Evolutionary conservation across 2,329 filamentous ascomycete species (phyloP), one percentile per base, ranked within the genome.

Genomic region (Dissoconium aciculare): DNA sequence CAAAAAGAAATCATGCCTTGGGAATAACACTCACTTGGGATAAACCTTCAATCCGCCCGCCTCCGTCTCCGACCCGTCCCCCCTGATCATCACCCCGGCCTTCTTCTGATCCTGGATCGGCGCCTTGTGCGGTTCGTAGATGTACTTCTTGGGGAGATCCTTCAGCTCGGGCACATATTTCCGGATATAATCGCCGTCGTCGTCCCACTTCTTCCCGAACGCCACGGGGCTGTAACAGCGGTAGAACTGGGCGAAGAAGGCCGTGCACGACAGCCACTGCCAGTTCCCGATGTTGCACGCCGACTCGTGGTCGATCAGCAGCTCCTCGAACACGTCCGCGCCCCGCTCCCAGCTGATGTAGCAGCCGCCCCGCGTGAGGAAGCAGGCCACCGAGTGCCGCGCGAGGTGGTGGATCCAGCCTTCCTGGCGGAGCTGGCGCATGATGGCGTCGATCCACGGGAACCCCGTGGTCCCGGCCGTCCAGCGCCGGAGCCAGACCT

Each of bases 401-500:
- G 78, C 79, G 0, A 84, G 63, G 49, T 85, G 79, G 48, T 85
- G 78, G 5, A 84, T 80, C 78, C 78, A 85, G 15, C 79, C 79
- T 49, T 83, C 78, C 2, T 61, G 50, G 10, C 64, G 61, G 10
- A 85, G 61, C 51, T 84, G 78, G 1, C 78, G 69, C 79, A 85
- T 84, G 24, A 84, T 60, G 0, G 77, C 78, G 46, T 85, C 79
- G 42, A 85, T 82, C 70, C 75, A 84, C 0, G 79, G 79, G 38
- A 84, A 84, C 0, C 79, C 79, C 0, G 79, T 85, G 14, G 62
- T 56, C 2, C 78, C 79, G 17, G 63, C 50, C 45, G 69, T 69
- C 78, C 78, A 85, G 30, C 78, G 66, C 38, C 61, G 60, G 49
- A 83, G 78, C 65, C 71, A 77, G 5, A 53, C 48, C 32, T 81